Conservation (phyloP, 257 asterid species). For the Solanum phureja region DNA sequence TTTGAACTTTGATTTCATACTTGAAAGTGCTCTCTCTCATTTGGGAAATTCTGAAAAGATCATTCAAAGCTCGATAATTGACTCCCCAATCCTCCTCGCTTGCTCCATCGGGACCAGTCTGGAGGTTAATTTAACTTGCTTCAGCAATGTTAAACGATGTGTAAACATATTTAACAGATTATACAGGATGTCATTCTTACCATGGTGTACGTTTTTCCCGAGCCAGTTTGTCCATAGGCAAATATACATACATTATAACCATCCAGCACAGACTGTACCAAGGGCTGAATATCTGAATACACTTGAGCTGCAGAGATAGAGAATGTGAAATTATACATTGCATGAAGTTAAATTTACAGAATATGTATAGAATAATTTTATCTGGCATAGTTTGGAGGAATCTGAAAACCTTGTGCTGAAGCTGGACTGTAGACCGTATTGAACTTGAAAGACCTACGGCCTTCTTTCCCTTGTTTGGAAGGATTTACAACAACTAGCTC, state of each 20-base stretch:
- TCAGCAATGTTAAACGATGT: conserved; percentile 4
- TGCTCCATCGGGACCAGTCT: conserved; percentile 90
- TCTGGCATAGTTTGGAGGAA: background rate
- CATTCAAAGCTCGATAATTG: conserved; percentile 79
- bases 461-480: conserved; percentile 83
- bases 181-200: conserved; percentile 20
- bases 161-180: background rate
- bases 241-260: conserved; percentile 91
- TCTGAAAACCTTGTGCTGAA: conserved; percentile 73
- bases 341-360: background rate
- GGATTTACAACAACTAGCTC: conserved; percentile 68
- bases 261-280: conserved; percentile 89
- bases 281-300: conserved; percentile 68
- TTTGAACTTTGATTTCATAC: conserved; percentile 80
- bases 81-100: conserved; percentile 90
- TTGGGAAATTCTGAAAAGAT: conserved; percentile 69
- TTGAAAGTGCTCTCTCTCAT: conserved; percentile 36
- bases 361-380: background rate
- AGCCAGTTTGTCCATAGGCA: conserved; percentile 98
- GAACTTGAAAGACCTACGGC: conserved; percentile 77
- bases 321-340: background rate
- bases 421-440: conserved; percentile 63
- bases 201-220: conserved; percentile 96
- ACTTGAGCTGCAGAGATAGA: conserved; percentile 54
- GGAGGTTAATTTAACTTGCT: conserved; percentile 4